Percentiles rank a stretch among this genome's conserved stretches.
These are phyloP conservation scores for Cadophora luteo-olivacea DNA, from an alignment of 2,329 filamentous ascomycete genomes.

Conservation along the genomic window DNA sequence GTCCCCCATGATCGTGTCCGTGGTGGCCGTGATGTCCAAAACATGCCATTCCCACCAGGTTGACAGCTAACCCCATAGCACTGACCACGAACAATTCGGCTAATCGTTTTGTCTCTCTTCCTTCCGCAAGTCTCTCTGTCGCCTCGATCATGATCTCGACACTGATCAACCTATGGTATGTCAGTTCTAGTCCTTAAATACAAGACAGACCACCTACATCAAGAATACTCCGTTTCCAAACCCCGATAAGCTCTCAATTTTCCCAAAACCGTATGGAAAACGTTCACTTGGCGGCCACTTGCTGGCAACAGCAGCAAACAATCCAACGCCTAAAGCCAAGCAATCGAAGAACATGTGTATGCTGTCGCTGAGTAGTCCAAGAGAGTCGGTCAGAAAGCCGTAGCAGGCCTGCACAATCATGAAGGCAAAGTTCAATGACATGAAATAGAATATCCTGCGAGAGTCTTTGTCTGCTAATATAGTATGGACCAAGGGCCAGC, in stretches of 20 bases:
- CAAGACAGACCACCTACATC: conserved; percentile 62
- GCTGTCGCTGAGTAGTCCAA: conserved; percentile 95
- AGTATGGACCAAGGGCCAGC: conserved; percentile 80
- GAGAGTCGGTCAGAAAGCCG: conserved; percentile 88
- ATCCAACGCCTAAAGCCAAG: conserved; percentile 85
- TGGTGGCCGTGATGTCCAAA: conserved; percentile 55
- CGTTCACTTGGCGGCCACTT: conserved; percentile 92
- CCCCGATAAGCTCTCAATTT: conserved; percentile 93
- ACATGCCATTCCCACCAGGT: conserved; percentile 79
- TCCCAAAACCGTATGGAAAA: conserved; percentile 95
- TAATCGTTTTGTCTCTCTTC: conserved; percentile 82
- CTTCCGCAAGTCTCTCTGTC: conserved; percentile 83
- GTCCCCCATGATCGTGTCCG: conserved; percentile 40
- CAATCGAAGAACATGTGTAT: conserved; percentile 99
- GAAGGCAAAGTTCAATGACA: conserved; percentile 92
- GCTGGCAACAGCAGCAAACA: conserved; percentile 91
- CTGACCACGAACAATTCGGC: conserved; percentile 90
- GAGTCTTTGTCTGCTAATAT: conserved; percentile 93
- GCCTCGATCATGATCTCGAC: conserved; percentile 97
- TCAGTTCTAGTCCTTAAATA: conserved; percentile 27
- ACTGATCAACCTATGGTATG: conserved; percentile 76
- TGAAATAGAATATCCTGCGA: conserved; percentile 95
- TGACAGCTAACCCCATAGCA: conserved; percentile 83
- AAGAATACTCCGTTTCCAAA: conserved; percentile 97
- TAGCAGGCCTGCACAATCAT: conserved; percentile 96